Base-by-base conservation (phyloP, 2,329 filamentous ascomycete species). In the Colletotrichum costaricense region DNA sequence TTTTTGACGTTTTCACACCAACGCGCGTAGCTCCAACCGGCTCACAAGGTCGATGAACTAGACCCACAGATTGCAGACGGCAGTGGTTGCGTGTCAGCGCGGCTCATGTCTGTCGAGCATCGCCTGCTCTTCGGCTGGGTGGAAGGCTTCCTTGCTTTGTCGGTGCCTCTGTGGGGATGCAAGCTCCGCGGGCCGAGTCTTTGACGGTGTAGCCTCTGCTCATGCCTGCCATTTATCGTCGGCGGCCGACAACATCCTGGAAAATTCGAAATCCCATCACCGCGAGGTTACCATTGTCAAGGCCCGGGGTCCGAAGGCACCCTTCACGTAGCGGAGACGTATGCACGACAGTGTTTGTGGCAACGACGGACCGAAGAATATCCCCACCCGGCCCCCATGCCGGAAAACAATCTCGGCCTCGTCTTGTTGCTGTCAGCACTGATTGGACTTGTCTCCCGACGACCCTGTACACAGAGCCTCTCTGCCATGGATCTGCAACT, bases 41-140 rank as follows among this genome's bases (percentile, higher is more conserved):
- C 46, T 55, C 16, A 49, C 38, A 42, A 42, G 38, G 38, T 42
- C 16, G 38, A 8, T 30, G 26, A 26, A 49, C 14, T 14, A 38
- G 68, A 42, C 55, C 63, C 57, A 55, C 22, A 28, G 16, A 46
- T 16, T n/a, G 33, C 56, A 63, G 14, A 55, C 46, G 52, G 26
- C 35, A 66, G 60, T 66, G 24, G 62, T 55, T 60, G 55, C 68
- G 62, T 55, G 62, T 24, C 62, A 54, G 42, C 62, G 62, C 62
- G 62, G 46, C 56, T 71, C 68, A 55, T 62, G 42, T 42, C 55
- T 33, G 26, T 49, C 55, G 28, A 30, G 9, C 33, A 28, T 49
- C 55, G 26, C 19, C 24, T 9, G 28, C 55, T 69, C 35, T 64
- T 49, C 66, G 66, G 30, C 55, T 59, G 24, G 28, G 30, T 54